phyloP scores from a whole-genome alignment of 306 rosid species.

The Vigna unguiculata region DNA sequence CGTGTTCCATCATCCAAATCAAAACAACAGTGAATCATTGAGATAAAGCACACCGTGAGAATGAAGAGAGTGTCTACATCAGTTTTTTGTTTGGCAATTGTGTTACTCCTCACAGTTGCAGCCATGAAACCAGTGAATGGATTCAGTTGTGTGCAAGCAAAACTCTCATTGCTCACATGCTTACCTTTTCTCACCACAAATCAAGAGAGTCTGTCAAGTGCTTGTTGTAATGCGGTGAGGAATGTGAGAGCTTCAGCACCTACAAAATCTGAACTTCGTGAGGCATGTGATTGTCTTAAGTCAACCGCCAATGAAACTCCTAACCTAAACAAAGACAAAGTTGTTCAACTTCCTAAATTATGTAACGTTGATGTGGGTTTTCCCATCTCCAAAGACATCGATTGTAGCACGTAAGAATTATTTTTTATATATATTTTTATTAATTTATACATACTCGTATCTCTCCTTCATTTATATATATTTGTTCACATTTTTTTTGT shows the following conservation, averaged over 20 bases:
- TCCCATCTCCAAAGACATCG: conserved; percentile 24
- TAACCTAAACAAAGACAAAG: not conserved
- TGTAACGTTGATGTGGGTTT: conserved; percentile 36
- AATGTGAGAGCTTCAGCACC: conserved; percentile 16
- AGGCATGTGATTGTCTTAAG: conserved; percentile 48
- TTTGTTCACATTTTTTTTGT: not conserved
- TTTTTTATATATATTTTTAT: not conserved
- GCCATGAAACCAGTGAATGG: conserved; percentile 1
- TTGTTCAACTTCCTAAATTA: conserved; percentile 19
- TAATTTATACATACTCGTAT: not conserved
- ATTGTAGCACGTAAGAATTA: conserved; percentile 32
- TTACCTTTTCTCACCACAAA: conserved; percentile 19
- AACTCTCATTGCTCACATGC: conserved; percentile 1
- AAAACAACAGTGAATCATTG: no score
- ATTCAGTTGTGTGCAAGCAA: conserved; percentile 29
- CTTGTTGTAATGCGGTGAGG: conserved; percentile 35
- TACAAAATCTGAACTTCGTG: conserved; percentile 2
- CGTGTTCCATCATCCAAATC: no score
- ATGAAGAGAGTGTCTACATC: conserved; percentile 15
- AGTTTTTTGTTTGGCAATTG: not conserved
- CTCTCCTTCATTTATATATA: not conserved
- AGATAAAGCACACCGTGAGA: no score
- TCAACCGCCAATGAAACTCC: not conserved
- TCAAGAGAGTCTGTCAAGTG: not conserved
- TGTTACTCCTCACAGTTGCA: not conserved